Evolutionary conservation across 176 grass and related monocot species (phyloP).

Genomic region (Paspalum notatum): DNA sequence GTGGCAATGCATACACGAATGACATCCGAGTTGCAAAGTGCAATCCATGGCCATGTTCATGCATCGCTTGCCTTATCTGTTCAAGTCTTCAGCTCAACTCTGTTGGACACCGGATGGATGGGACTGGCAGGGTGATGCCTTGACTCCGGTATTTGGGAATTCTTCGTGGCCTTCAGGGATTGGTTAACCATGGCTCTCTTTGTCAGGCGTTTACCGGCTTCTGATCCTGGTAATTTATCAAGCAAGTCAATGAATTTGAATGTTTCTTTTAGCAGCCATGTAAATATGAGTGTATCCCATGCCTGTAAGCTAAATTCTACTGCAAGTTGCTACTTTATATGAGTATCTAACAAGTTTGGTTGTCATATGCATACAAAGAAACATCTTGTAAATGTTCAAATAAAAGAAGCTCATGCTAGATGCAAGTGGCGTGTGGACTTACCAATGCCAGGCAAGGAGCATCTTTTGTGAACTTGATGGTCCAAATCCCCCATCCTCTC

Average conservation of each 20-base stretch:
- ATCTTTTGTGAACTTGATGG: slow-evolving; percentile 61
- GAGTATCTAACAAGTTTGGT: neutral
- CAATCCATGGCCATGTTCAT: neutral
- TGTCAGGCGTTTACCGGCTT: slow-evolving; percentile 30
- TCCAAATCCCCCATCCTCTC: slow-evolving; percentile 56
- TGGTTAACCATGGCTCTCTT: slow-evolving; percentile 31
- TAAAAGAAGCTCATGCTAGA: slow-evolving; percentile 12
- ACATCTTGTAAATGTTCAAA: neutral
- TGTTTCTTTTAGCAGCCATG: neutral
- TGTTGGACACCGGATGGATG: slow-evolving; percentile 39
- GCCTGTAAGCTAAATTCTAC: neutral
- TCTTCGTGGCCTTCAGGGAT: slow-evolving; percentile 29
- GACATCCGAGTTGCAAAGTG: neutral
- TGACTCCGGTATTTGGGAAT: slow-evolving; percentile 14
- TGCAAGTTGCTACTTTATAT: neutral
- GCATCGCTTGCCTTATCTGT: neutral
- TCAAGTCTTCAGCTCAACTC: slow-evolving; percentile 48
- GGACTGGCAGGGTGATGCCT: slow-evolving; percentile 38
- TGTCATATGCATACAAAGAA: neutral
- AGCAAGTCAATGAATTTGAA: slow-evolving; percentile 3
- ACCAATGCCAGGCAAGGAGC: slow-evolving; percentile 68
- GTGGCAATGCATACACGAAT: neutral
- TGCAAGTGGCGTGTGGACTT: slow-evolving; percentile 25
- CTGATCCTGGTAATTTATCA: slow-evolving; percentile 39
- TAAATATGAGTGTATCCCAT: neutral